Evolutionary conservation across 495 filamentous ascomycete species (phyloP), one percentile per base, ranked within the genome.

Genomic region (Articulospora tetracladia): DNA sequence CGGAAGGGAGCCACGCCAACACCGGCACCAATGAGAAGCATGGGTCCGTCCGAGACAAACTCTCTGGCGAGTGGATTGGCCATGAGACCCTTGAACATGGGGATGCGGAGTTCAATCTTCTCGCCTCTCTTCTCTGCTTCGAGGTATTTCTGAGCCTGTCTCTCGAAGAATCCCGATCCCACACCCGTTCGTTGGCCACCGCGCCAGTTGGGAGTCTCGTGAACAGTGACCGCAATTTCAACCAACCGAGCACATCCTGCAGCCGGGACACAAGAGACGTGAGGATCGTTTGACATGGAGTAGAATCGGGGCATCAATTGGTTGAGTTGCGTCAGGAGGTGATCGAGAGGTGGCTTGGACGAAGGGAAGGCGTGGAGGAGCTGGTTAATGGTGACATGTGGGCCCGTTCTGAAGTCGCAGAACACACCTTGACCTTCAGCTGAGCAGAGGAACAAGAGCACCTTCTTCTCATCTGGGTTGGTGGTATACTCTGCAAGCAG

Each of bases 31-130:
- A 98, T 95, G 24, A 98, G 80, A 27, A 98, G 83, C 94, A 98
- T 98, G 11, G 94, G 94, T 0, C 94, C 94, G 70, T 98, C 93
- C 8, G 88, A 84, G 6, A 86, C 83, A 68, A 97, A 98, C 68
- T 95, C 84, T 67, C 84, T 88, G 19, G 93, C 93, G 6, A 98
- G 80, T 0, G 94, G 94, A 72, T 98, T 98, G 49, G 92, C 85
- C 94, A 98, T 98, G n/a, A 98, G 79, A 2, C 94, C 94, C 66
- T 95, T 91, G 82, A 98, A 98, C 89, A 98, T 96, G 56, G 95
- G 95, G 23, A 97, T 74, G 54, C 90, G 83, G 32, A 97, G 64
- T 57, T 89, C 80, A 72, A 79, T 71, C 25, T 76, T 75, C 24
- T 79, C 73, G 41, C 86, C 87, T 7, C 73, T 68, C 22, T 77